phyloP scores from a whole-genome alignment of 2,329 filamentous ascomycete species.

The Aspergillus sp. region DNA sequence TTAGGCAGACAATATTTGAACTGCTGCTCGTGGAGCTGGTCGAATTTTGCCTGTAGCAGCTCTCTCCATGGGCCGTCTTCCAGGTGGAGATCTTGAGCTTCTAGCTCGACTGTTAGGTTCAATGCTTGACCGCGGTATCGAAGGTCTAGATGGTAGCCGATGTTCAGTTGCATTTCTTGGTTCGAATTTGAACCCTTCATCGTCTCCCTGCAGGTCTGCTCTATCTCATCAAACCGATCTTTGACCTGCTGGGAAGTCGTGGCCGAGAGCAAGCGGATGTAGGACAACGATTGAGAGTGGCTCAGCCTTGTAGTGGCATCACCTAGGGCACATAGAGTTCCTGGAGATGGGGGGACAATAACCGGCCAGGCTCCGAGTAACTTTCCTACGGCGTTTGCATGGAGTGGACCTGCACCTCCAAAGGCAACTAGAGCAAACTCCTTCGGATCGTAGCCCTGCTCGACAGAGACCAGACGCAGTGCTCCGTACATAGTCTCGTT shows the following conservation, averaged over 20 bases:
- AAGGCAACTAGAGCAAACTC: slow-evolving; percentile 54
- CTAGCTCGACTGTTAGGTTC: slow-evolving; percentile 37
- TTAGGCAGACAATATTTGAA: slow-evolving; percentile 47
- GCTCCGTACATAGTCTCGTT: slow-evolving; percentile 56
- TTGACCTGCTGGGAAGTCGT: slow-evolving; percentile 36
- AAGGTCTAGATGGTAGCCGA: slow-evolving; percentile 47
- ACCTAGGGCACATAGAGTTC: slow-evolving; percentile 51
- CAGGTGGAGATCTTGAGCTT: slow-evolving; percentile 32
- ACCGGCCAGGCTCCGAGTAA: slow-evolving; percentile 53
- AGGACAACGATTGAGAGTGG: slow-evolving; percentile 48
- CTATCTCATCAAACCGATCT: slow-evolving; percentile 35
- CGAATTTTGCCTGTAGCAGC: slow-evolving; percentile 41
- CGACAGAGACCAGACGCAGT: slow-evolving; percentile 51
- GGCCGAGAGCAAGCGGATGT: slow-evolving; percentile 43
- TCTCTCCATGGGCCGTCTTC: slow-evolving; percentile 30
- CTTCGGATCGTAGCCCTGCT: slow-evolving; percentile 52
- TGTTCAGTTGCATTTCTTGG: slow-evolving; percentile 18
- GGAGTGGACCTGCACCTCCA: slow-evolving; percentile 53
- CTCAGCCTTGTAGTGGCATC: slow-evolving; percentile 52
- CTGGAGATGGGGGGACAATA: slow-evolving; percentile 53
- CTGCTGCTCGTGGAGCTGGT: slow-evolving; percentile 44
- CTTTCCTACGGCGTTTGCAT: slow-evolving; percentile 52
- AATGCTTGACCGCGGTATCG: slow-evolving; percentile 50
- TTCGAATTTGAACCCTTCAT: background rate
- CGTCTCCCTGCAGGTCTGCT: slow-evolving; percentile 29